Evolutionary conservation across 1,139 yeast species (phyloP).

Genomic region (Sugiyamaella neomexicana): DNA sequence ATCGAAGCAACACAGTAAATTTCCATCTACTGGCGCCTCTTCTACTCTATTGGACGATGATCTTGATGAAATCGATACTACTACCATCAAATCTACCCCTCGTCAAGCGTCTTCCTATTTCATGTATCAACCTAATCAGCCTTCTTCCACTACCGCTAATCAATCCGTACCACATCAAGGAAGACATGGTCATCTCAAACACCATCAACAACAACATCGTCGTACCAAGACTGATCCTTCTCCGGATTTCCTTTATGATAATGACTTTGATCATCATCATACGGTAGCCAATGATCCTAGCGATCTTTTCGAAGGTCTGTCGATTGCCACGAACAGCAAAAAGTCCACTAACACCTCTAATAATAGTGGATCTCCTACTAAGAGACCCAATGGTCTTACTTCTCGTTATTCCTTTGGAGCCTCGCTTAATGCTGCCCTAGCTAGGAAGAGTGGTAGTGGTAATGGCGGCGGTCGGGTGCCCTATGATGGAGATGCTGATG

Average conservation of each 20-base stretch:
- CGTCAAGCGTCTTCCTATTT: slow-evolving; percentile 13
- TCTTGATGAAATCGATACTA: slow-evolving; percentile 4
- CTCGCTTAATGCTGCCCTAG: slow-evolving; percentile 32
- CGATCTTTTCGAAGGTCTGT: slow-evolving; percentile 17
- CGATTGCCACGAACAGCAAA: slow-evolving; percentile 14
- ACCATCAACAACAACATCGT: slow-evolving; percentile 19
- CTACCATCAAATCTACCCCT: slow-evolving; percentile 1
- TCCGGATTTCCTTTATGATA: slow-evolving; percentile 19
- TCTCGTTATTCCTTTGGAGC: slow-evolving; percentile 44
- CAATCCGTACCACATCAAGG: slow-evolving; percentile 9
- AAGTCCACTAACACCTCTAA: not conserved
- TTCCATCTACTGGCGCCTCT: not conserved
- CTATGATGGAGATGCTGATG: slow-evolving; percentile 19
- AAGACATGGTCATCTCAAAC: slow-evolving; percentile 10
- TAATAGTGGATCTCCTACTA: slow-evolving; percentile 16
- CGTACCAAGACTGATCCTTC: slow-evolving; percentile 19
- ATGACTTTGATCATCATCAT: slow-evolving; percentile 21
- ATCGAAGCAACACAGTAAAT: not conserved
- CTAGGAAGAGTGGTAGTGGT: slow-evolving; percentile 6
- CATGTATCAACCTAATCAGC: slow-evolving; percentile 10
- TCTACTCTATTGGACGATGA: not conserved
- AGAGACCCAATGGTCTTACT: slow-evolving; percentile 31
- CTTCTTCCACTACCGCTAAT: not conserved
- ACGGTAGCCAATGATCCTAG: slow-evolving; percentile 2
- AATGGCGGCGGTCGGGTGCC: slow-evolving; percentile 1